These are phyloP conservation scores for Astragalus membranaceus DNA, from an alignment of 306 rosid genomes.

Conservation along the genomic window DNA sequence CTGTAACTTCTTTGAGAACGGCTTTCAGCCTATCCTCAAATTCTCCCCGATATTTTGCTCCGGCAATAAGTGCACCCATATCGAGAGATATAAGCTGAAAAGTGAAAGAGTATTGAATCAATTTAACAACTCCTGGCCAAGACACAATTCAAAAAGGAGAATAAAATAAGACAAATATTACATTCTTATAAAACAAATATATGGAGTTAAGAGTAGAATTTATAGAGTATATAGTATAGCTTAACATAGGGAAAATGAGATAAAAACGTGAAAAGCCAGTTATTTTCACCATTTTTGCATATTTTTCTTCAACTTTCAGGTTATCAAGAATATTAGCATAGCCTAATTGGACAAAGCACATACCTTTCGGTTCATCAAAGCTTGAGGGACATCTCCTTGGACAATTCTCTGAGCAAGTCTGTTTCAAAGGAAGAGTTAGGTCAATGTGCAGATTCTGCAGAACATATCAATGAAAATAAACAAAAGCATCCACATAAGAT, in stretches of 20 bases:
- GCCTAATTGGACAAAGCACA: slow-evolving; percentile 23
- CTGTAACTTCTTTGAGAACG: slow-evolving; percentile 96
- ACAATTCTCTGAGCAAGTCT: slow-evolving; percentile 99
- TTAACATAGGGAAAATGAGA: not conserved
- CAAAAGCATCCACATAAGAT: slow-evolving; percentile 6
- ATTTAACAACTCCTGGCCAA: slow-evolving; percentile 10
- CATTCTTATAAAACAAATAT: not conserved
- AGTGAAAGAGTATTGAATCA: slow-evolving; percentile 3
- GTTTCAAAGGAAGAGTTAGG: slow-evolving; percentile 25
- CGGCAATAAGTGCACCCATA: slow-evolving; percentile 98
- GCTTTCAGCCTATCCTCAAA: slow-evolving; percentile 99
- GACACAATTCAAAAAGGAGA: not conserved
- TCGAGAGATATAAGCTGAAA: slow-evolving; percentile 95
- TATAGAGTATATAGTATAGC: not conserved
- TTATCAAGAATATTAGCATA: not conserved
- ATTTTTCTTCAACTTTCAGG: slow-evolving; percentile 2
- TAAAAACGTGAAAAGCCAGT: not conserved
- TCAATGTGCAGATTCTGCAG: not conserved
- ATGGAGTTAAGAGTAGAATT: not conserved
- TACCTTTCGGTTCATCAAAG: slow-evolving; percentile 93
- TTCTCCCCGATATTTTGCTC: slow-evolving; percentile 97
- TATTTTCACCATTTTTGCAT: slow-evolving; percentile 1
- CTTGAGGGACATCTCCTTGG: slow-evolving; percentile 98
- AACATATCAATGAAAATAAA: not conserved
- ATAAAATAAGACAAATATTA: not conserved